Percentiles rank a stretch among this genome's conserved stretches.
Evolutionary conservation across 2,329 filamentous ascomycete genomes (phyloP).

Genomic region (Apiospora marii): DNA sequence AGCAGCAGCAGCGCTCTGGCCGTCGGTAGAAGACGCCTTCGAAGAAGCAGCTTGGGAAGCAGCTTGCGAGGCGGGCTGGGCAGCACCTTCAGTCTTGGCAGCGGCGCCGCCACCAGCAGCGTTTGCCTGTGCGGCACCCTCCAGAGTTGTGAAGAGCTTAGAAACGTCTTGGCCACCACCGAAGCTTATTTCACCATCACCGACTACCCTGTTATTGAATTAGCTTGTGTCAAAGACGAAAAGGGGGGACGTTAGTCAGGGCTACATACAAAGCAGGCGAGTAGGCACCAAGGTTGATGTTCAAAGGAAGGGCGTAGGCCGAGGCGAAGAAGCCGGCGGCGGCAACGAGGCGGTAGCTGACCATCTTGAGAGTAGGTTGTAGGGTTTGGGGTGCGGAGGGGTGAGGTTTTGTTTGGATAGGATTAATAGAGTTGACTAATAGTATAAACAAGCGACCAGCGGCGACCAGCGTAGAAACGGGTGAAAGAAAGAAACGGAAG

Average conservation of each 20-base stretch:
- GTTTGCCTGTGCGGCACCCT: slow-evolving; percentile 51
- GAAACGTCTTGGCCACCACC: slow-evolving; percentile 54
- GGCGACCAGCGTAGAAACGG: slow-evolving; percentile 45
- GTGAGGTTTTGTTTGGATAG: slow-evolving; percentile 15
- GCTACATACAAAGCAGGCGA: slow-evolving; percentile 50
- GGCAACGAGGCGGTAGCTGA: slow-evolving; percentile 46
- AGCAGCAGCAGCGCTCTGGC: slow-evolving; percentile 31
- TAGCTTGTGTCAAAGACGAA: slow-evolving; percentile 8
- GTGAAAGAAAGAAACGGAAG: slow-evolving; percentile 34
- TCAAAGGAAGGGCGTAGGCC: slow-evolving; percentile 46
- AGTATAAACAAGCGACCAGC: slow-evolving; percentile 45
- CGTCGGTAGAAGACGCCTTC: background rate
- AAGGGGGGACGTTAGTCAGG: background rate
- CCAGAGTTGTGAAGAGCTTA: slow-evolving; percentile 53
- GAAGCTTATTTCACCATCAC: slow-evolving; percentile 46
- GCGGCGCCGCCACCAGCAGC: slow-evolving; percentile 40
- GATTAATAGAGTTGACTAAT: slow-evolving; percentile 33
- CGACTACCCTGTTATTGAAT: slow-evolving; percentile 42
- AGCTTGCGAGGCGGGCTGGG: slow-evolving; percentile 33
- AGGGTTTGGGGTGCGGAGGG: background rate
- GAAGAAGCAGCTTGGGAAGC: slow-evolving; percentile 26
- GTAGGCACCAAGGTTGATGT: slow-evolving; percentile 55
- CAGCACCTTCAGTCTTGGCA: slow-evolving; percentile 32
- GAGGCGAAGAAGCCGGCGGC: slow-evolving; percentile 47
- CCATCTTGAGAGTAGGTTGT: slow-evolving; percentile 38